These are phyloP conservation scores for Trichosporon inkin DNA, from an alignment of 1,284 basidiomycete species.

Conservation along the genomic window DNA sequence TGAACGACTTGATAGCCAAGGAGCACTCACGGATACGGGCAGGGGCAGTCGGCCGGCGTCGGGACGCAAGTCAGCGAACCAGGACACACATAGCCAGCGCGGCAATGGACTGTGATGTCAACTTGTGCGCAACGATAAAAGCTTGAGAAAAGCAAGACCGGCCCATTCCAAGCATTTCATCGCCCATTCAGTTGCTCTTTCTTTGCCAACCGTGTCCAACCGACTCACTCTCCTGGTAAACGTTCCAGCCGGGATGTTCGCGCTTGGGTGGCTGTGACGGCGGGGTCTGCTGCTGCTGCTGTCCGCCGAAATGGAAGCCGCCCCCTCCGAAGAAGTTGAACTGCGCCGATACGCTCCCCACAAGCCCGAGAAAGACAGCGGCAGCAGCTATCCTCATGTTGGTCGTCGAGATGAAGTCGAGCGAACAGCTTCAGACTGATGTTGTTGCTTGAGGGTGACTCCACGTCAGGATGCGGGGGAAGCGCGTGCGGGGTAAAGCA, in stretches of 20 bases:
- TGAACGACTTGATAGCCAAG: too few species aligned
- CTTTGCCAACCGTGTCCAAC: too few species aligned
- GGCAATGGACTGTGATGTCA: constrained; percentile 36
- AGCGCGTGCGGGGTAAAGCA: neutral
- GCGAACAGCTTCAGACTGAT: neutral
- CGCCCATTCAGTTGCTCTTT: too few species aligned
- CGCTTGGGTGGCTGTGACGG: constrained; percentile 24
- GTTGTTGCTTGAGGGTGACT: neutral
- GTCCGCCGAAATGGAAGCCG: constrained; percentile 32
- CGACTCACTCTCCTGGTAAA: constrained; percentile 34
- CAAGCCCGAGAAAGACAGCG: constrained; percentile 13
- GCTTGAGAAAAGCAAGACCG: too few species aligned
- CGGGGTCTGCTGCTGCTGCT: constrained; percentile 26
- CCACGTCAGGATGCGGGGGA: constrained; percentile 7
- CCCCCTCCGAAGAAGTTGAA: constrained; percentile 47
- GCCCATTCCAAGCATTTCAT: too few species aligned
- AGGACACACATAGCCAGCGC: constrained; percentile 48
- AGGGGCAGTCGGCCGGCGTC: constrained; percentile 48
- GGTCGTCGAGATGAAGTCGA: neutral
- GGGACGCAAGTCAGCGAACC: constrained; percentile 42
- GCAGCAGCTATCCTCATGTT: constrained; percentile 2
- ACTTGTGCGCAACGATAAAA: neutral
- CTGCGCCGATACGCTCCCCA: constrained; percentile 28
- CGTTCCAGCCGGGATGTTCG: constrained; percentile 42
- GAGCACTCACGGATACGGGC: constrained; percentile 45